Percentiles rank a stretch among this genome's conserved stretches.
phyloP scores from a whole-genome alignment of 768 basidiomycete genomes.

The Tylopilus balloui region DNA sequence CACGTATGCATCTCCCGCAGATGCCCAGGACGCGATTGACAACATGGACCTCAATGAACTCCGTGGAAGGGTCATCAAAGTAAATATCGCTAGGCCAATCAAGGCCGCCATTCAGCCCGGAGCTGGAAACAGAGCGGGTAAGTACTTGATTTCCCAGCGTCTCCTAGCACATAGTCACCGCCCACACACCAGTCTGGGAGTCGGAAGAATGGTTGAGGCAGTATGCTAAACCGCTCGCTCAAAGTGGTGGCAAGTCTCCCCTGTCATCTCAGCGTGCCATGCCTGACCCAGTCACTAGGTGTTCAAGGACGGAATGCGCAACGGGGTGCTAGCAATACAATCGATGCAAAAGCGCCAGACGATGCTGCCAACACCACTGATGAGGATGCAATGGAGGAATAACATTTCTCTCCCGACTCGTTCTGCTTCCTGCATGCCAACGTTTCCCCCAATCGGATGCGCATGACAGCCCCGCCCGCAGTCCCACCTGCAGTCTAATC shows the following conservation, averaged over 20 bases:
- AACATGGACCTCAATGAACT: constrained; percentile 97
- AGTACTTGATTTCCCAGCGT: constrained; percentile 26
- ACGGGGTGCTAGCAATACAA: constrained; percentile 17
- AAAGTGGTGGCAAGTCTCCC: constrained; percentile 58
- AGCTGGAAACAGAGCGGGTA: constrained; percentile 74
- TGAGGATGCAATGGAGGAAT: constrained; percentile 67
- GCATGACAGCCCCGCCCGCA: background rate
- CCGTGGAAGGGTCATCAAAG: constrained; percentile 70
- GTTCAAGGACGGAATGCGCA: constrained; percentile 49
- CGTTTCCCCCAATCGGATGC: background rate
- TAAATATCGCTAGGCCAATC: constrained; percentile 80
- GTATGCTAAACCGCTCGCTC: constrained; percentile 71
- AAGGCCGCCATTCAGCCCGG: constrained; percentile 60
- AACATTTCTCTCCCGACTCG: constrained; percentile 11
- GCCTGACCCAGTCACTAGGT: constrained; percentile 33
- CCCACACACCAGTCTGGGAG: constrained; percentile 72
- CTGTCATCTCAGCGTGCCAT: constrained; percentile 1
- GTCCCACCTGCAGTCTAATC: background rate
- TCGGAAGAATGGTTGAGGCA: constrained; percentile 90
- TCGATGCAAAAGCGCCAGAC: constrained; percentile 26
- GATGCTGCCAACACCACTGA: constrained; percentile 25
- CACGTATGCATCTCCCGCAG: constrained; percentile 71
- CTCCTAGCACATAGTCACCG: constrained; percentile 1
- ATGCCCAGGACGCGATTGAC: constrained; percentile 96
- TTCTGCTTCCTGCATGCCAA: background rate